These are phyloP conservation scores for Gossypium trilobum DNA, from an alignment of 441 rosid species.

Conservation along the genomic window DNA sequence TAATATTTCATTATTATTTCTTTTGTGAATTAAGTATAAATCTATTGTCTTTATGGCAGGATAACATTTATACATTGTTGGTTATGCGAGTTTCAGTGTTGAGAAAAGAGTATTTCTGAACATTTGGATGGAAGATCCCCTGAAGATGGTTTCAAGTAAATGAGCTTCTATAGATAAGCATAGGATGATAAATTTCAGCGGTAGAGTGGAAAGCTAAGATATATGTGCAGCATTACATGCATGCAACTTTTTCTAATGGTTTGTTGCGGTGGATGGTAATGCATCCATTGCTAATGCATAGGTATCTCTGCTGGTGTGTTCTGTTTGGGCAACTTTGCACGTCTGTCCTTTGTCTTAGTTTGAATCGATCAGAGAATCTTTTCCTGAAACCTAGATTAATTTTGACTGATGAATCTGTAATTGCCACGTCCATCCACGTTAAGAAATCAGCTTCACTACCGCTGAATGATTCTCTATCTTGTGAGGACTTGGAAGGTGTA, in stretches of 20 bases:
- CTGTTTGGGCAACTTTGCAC: conserved; percentile 31
- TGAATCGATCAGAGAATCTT: conserved; percentile 24
- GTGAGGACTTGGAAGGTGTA: conserved; percentile 76
- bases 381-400: conserved; percentile 23
- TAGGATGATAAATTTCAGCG: conserved; percentile 7
- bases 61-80: neutral
- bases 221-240: conserved; percentile 7
- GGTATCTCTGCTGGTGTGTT: conserved; percentile 38
- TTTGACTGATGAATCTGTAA: conserved; percentile 25
- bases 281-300: conserved; percentile 39
- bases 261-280: conserved; percentile 24
- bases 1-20: neutral
- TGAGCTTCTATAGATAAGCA: neutral
- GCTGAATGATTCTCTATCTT: conserved; percentile 32
- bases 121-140: neutral
- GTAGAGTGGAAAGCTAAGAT: conserved; percentile 13
- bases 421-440: conserved; percentile 11
- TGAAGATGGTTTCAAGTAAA: conserved; percentile 15
- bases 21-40: neutral
- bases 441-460: conserved; percentile 21
- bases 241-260: conserved; percentile 13
- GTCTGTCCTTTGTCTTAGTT: conserved; percentile 28
- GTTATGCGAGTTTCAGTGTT: neutral
- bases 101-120: conserved; percentile 4
- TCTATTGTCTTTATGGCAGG: conserved; percentile 28